A percentile compares a stretch with the other conserved stretches of the same genome.
These are phyloP conservation scores for Trichophyton rubrum DNA, from an alignment of 2,329 filamentous ascomycete species.

Conservation along the genomic window DNA sequence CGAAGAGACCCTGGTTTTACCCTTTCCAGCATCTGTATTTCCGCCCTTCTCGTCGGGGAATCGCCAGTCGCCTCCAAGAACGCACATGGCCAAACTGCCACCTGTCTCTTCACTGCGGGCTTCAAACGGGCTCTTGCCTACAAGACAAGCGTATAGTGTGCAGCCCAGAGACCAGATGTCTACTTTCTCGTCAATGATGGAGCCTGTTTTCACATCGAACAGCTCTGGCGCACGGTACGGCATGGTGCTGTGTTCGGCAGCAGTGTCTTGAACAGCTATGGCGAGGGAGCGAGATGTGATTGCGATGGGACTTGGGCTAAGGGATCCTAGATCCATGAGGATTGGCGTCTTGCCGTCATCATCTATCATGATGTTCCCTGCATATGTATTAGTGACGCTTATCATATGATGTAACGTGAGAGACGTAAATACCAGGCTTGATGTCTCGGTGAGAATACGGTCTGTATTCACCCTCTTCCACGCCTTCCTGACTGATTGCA, in stretches of 20 bases:
- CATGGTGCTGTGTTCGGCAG: conserved; percentile 96
- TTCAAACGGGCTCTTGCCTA: conserved; percentile 95
- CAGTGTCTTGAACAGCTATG: conserved; percentile 82
- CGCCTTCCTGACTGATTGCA: conserved; percentile 52
- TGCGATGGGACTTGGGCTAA: conserved; percentile 73
- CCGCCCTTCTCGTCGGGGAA: conserved; percentile 75
- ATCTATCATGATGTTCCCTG: conserved; percentile 93
- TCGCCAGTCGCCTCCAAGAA: conserved; percentile 86
- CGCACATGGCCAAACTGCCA: conserved; percentile 81
- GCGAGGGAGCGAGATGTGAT: conserved; percentile 85
- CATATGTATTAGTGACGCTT: not conserved
- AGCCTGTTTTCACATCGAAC: conserved; percentile 92
- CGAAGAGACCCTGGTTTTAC: conserved; percentile 13
- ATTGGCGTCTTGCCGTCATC: conserved; percentile 81
- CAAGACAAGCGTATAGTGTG: conserved; percentile 92
- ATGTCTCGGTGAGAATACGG: conserved; percentile 94
- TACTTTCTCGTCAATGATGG: conserved; percentile 85
- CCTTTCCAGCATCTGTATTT: conserved; percentile 44
- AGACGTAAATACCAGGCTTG: conserved; percentile 63
- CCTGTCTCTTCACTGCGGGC: conserved; percentile 92
- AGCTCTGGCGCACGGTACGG: conserved; percentile 94
- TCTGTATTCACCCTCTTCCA: conserved; percentile 54
- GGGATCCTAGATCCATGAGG: conserved; percentile 91
- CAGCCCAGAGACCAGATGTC: conserved; percentile 97
- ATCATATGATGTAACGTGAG: not conserved